Evolutionary conservation across 1,139 yeast species (phyloP).

Genomic region (Tardiomyces blankii): DNA sequence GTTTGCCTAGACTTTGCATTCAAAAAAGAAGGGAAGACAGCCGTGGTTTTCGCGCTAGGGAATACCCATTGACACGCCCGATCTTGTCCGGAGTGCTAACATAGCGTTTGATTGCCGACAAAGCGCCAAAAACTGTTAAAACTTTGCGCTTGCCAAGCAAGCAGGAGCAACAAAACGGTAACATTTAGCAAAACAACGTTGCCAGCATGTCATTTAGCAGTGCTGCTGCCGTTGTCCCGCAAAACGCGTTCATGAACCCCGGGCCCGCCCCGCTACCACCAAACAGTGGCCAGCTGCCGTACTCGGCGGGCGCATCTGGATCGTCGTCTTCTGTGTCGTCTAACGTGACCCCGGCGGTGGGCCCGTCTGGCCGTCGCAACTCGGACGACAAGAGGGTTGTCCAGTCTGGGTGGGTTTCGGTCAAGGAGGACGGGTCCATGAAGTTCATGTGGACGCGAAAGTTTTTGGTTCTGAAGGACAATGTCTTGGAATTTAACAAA

Average conservation of each 20-base stretch:
- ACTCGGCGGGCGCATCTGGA: slow-evolving; percentile 2
- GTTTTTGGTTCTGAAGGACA: slow-evolving; percentile 65
- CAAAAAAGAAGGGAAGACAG: no score
- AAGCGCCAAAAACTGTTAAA: no score
- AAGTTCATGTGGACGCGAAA: slow-evolving; percentile 88
- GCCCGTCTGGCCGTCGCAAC: slow-evolving; percentile 4
- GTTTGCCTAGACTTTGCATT: no score
- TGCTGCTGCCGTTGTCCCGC: slow-evolving; percentile 19
- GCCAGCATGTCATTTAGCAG: not conserved
- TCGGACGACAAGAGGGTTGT: slow-evolving; percentile 7
- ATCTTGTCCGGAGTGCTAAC: no score
- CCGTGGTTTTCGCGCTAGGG: no score
- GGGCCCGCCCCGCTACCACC: slow-evolving; percentile 35
- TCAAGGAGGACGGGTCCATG: slow-evolving; percentile 73
- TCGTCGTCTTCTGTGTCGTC: slow-evolving; percentile 3
- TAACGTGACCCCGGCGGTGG: slow-evolving; percentile 1
- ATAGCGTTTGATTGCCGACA: no score
- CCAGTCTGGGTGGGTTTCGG: slow-evolving; percentile 74
- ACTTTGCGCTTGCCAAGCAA: no score
- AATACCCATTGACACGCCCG: no score
- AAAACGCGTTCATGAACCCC: slow-evolving; percentile 28
- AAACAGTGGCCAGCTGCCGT: slow-evolving; percentile 1
- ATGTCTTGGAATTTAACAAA: slow-evolving; percentile 65
- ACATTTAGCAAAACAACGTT: no score
- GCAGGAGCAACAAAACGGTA: no score